phyloP scores from a whole-genome alignment of 208 protist genomes.

The Cochliopodium minus region DNA sequence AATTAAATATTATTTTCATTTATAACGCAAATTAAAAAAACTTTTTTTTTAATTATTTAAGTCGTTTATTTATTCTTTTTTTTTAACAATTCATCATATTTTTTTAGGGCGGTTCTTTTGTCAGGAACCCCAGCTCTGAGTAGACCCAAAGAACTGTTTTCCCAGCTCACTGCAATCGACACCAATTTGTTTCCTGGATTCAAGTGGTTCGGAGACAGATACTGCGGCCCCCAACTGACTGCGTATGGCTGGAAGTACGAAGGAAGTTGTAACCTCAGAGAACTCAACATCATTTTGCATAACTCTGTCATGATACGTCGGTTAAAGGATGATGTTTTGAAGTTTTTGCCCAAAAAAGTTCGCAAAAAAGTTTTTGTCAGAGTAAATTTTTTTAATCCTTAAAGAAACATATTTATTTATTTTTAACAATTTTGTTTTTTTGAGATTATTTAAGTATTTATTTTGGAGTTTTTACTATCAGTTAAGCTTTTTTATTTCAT shows the following conservation, averaged over 20 bases:
- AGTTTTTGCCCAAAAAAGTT: neutral
- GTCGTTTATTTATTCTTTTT: no score
- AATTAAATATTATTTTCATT: no score
- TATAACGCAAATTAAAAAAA: no score
- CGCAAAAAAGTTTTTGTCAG: neutral
- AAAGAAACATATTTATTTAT: neutral
- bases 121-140: slow-evolving; percentile 56
- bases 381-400: no score
- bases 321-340: slow-evolving; percentile 48
- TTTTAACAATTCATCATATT: no score
- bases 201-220: slow-evolving; percentile 58
- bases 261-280: slow-evolving; percentile 38
- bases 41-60: no score
- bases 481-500: neutral
- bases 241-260: slow-evolving; percentile 10
- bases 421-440: neutral
- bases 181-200: neutral
- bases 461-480: neutral
- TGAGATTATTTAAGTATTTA: neutral
- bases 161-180: slow-evolving; percentile 45
- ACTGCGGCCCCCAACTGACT: slow-evolving; percentile 54
- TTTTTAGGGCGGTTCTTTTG: no score
- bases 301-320: slow-evolving; percentile 72
- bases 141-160: slow-evolving; percentile 73
- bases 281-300: slow-evolving; percentile 61